Conservation (phyloP, 805 yeast species). For the Komagataella pseudopastoris region DNA sequence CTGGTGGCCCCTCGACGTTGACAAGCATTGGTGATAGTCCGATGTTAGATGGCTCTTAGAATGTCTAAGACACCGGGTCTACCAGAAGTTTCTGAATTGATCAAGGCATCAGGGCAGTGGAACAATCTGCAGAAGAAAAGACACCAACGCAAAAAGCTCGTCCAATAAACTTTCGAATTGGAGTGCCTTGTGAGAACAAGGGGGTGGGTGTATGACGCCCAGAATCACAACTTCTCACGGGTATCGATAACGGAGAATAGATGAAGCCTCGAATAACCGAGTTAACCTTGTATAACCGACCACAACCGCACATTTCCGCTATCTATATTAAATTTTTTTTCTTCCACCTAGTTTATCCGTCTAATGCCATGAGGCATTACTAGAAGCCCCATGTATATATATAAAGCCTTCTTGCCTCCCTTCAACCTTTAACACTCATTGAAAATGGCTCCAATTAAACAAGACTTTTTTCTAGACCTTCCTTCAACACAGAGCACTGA, state of each 20-base stretch:
- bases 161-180: too few species aligned
- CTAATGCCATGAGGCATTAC: neutral
- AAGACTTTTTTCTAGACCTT: neutral
- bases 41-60: too few species aligned
- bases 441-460: neutral
- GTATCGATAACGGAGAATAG: neutral
- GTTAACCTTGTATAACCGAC: neutral
- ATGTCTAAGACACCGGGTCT: too few species aligned
- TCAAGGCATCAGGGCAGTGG: too few species aligned
- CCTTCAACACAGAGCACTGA: conserved; percentile 7
- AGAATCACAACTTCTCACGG: neutral
- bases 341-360: neutral
- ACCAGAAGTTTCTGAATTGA: too few species aligned
- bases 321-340: too few species aligned
- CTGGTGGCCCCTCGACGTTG: too few species aligned
- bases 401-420: neutral
- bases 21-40: too few species aligned
- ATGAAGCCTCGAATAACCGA: neutral
- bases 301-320: neutral
- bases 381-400: neutral
- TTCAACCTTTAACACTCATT: neutral
- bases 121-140: too few species aligned
- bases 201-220: too few species aligned
- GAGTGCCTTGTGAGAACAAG: too few species aligned
- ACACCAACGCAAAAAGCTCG: too few species aligned